These are phyloP conservation scores for Tolypocladium endophyticum DNA, from an alignment of 2,329 filamentous ascomycete genomes.

Conservation along the genomic window DNA sequence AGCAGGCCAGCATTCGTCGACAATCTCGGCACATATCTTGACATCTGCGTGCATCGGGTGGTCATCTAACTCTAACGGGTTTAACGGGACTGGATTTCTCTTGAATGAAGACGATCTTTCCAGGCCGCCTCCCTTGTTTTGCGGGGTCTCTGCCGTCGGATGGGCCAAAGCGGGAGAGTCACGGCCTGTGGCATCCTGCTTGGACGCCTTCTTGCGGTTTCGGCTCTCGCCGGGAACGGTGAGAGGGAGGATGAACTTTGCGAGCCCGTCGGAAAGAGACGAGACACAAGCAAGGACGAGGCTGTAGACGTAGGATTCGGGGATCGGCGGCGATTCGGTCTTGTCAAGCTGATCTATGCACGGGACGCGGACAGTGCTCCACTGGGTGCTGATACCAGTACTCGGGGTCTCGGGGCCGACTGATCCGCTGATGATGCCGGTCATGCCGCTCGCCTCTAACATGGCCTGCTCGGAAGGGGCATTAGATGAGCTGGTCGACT, in stretches of 20 bases:
- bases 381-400: constrained; percentile 77
- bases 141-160: constrained; percentile 21
- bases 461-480: constrained; percentile 70
- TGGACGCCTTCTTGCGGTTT: constrained; percentile 35
- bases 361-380: constrained; percentile 77
- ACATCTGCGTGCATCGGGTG: constrained; percentile 64
- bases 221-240: constrained; percentile 67
- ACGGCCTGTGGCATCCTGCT: constrained; percentile 31
- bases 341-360: constrained; percentile 96
- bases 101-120: constrained; percentile 59
- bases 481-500: constrained; percentile 42
- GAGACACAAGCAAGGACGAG: constrained; percentile 82
- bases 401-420: constrained; percentile 56
- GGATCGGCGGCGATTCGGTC: constrained; percentile 67
- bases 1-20: constrained; percentile 92
- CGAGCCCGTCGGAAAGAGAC: constrained; percentile 81
- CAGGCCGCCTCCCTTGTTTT: constrained; percentile 22
- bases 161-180: constrained; percentile 30
- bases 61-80: constrained; percentile 66
- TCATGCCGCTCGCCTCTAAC: constrained; percentile 76
- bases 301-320: constrained; percentile 90
- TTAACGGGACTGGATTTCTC: constrained; percentile 69
- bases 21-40: constrained; percentile 66
- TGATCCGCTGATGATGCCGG: constrained; percentile 73
- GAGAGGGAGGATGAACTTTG: constrained; percentile 84